A percentile compares a stretch with the other conserved stretches of the same genome.
Evolutionary conservation across 495 filamentous ascomycete genomes (phyloP).

Genomic region (Aspergillus bridgeri): DNA sequence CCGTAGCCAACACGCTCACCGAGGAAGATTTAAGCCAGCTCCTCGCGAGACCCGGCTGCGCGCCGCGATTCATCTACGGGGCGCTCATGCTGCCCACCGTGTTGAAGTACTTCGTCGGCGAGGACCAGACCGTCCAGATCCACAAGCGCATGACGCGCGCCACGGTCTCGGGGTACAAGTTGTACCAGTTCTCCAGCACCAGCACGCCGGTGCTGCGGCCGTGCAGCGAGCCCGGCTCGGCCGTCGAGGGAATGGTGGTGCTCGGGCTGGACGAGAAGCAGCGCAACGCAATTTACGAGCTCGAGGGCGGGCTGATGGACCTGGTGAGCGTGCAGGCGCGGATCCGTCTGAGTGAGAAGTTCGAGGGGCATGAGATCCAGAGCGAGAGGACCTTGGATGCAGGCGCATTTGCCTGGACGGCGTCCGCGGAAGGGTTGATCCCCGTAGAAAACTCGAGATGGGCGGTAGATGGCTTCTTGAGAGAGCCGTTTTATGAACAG

Average conservation of each 20-base stretch:
- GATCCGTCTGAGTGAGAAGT: conserved; percentile 14
- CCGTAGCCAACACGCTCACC: conserved; percentile 16
- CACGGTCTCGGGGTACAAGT: conserved; percentile 21
- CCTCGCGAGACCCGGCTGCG: conserved; percentile 13
- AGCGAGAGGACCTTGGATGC: conserved; percentile 18
- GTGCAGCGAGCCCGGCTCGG: conserved; percentile 12
- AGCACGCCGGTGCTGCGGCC: conserved; percentile 20
- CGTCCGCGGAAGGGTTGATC: conserved; percentile 10
- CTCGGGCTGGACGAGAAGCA: conserved; percentile 24
- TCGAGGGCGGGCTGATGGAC: conserved; percentile 20
- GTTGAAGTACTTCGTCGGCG: conserved; percentile 22
- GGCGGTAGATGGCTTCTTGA: conserved; percentile 21
- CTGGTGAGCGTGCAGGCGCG: conserved; percentile 23
- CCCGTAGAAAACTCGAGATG: conserved; percentile 14
- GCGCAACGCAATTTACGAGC: conserved; percentile 21
- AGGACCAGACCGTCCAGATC: conserved; percentile 15
- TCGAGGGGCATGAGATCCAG: conserved; percentile 4
- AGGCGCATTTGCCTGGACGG: conserved; percentile 22
- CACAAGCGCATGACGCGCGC: conserved; percentile 24
- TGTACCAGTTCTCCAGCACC: conserved; percentile 14
- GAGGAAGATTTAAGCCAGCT: conserved; percentile 12
- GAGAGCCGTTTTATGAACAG: conserved; percentile 18
- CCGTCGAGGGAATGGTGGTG: conserved; percentile 29
- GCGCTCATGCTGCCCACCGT: conserved; percentile 29
- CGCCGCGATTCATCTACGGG: conserved; percentile 27